Evolutionary conservation across 805 yeast species (phyloP), one percentile per base, ranked within the genome.

Genomic region (Kuraishia capsulata): DNA sequence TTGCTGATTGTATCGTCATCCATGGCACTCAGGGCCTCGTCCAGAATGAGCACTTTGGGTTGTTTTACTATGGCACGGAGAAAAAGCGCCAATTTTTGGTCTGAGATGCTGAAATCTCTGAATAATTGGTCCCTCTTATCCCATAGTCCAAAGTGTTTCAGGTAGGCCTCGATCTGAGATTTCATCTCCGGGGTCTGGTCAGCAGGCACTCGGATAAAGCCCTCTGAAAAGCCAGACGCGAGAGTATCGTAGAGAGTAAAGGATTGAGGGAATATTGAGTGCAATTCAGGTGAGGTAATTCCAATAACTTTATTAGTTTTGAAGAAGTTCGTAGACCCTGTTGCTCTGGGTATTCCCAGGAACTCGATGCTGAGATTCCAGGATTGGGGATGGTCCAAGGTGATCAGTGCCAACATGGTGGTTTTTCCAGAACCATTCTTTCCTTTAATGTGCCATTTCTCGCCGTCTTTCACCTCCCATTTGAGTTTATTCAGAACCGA

Each of bases 341-440:
- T 78, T 42, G 69, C 71, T 30, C 97, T 70, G 6, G 78, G 72
- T 24, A 69, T 68, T 0, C 88, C 87, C 47, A 81, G 69, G 34
- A 87, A 64, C 5, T 63, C 58, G 18, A 92, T 69, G 18, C 71
- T 74, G 4, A 76, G 69, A 47, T 76, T 80, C 97, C 97, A 90
- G 2, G 96, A 80, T 59, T 90, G 96, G 1, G 98, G 98, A 54
- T 90, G 98, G 50, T 90, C 98, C 3, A 95, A 88, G 0, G 96
- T 88, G 21, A 90, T 67, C 34, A 92, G 56, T 2, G 97, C 76
- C 13, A 92, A 59, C 19, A 90, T 60, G 0, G 98, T 92, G 2
- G 96, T 84, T 56, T 90, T 90, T 0, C 98, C 98, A 0, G 94
- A 72, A 1, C 98, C 98, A 47, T 92, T 90, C 41, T 77, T 74